These are phyloP conservation scores for Kuraishia molischiana DNA, from an alignment of 805 yeast genomes.

Conservation along the genomic window DNA sequence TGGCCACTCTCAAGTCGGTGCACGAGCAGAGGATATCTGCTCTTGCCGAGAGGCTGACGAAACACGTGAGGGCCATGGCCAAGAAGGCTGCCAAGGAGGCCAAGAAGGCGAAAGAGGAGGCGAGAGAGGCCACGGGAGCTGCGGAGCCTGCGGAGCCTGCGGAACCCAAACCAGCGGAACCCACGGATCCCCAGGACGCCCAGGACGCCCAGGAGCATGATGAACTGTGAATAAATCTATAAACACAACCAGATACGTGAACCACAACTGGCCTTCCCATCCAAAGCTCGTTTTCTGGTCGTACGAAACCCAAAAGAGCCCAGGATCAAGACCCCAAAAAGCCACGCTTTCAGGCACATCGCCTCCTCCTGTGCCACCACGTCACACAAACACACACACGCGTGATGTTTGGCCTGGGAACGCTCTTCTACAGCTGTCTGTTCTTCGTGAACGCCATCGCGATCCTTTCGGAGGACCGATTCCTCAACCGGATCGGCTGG, in stretches of 20 bases:
- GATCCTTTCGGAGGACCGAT: constrained; percentile 50
- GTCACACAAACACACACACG: not conserved
- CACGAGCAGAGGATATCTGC: constrained; percentile 18
- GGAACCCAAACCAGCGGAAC: no score
- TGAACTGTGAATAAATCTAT: constrained; percentile 1
- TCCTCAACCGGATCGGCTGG: constrained; percentile 36
- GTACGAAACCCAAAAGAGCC: no score
- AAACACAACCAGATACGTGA: no score
- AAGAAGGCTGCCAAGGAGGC: constrained; percentile 9
- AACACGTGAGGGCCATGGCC: constrained; percentile 2
- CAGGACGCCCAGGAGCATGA: not conserved
- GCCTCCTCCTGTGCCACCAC: no score
- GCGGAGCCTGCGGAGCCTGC: not conserved
- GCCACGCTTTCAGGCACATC: no score
- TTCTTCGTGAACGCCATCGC: constrained; percentile 48
- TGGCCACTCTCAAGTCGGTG: constrained; percentile 11
- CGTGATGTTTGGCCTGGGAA: constrained; percentile 47
- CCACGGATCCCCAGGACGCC: no score
- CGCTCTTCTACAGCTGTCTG: constrained; percentile 38
- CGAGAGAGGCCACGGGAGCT: constrained; percentile 1
- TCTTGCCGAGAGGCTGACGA: constrained; percentile 12
- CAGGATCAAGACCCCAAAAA: no score
- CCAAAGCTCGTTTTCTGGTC: no score
- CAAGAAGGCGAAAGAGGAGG: constrained; percentile 6
- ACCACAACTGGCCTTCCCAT: no score